Evolutionary conservation across 176 grass and related monocot species (phyloP).

Genomic region (Musa itinerans): DNA sequence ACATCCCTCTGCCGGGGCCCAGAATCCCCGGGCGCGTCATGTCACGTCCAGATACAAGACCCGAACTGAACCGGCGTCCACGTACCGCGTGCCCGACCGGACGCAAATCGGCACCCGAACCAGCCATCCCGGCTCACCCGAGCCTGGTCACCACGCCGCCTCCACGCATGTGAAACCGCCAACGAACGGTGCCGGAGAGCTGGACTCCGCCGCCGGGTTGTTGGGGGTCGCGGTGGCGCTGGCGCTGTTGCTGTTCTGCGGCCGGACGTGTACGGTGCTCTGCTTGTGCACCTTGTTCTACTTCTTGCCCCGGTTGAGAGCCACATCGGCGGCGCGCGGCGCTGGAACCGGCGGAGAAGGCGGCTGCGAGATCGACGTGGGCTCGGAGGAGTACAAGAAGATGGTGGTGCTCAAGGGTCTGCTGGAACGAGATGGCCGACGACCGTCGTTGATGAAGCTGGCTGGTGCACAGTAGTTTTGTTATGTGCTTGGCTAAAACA

Average conservation of each 20-base stretch:
- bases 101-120: neutral
- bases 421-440: slow-evolving; percentile 18
- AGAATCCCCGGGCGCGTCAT: neutral
- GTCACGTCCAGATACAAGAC: slow-evolving; percentile 8
- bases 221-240: slow-evolving; percentile 15
- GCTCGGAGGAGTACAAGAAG: slow-evolving; percentile 28
- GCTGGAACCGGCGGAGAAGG: neutral
- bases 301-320: slow-evolving; percentile 1
- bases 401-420: slow-evolving; percentile 33
- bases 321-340: neutral
- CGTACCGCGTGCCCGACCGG: slow-evolving; percentile 14
- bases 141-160: neutral
- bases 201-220: neutral
- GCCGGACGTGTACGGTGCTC: slow-evolving; percentile 6
- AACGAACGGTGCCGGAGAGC: neutral
- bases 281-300: slow-evolving; percentile 25
- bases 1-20: neutral
- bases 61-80: neutral
- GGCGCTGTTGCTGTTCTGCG: slow-evolving; percentile 16
- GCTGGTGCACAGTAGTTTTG: neutral
- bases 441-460: neutral
- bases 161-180: neutral
- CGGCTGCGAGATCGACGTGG: slow-evolving; percentile 3
- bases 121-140: slow-evolving; percentile 12
- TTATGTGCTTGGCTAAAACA: neutral